These are phyloP conservation scores for Lenzites betulinus DNA, from an alignment of 768 basidiomycete genomes.

Conservation along the genomic window DNA sequence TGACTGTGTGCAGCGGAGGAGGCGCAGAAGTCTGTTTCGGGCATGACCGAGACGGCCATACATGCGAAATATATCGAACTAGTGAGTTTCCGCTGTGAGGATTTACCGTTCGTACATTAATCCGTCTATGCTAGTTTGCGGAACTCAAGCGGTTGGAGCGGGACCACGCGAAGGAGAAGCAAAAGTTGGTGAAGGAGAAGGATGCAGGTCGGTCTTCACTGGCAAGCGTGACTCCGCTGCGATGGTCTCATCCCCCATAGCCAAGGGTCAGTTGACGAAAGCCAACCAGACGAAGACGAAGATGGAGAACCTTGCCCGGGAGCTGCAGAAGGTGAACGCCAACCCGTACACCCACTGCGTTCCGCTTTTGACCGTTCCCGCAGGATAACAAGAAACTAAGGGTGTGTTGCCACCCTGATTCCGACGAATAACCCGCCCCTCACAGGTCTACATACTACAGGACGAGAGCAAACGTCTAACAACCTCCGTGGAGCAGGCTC, in stretches of 20 bases:
- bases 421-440: slow-evolving; percentile 47
- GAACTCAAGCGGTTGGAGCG: slow-evolving; percentile 85
- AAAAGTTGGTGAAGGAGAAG: slow-evolving; percentile 89
- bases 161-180: slow-evolving; percentile 90
- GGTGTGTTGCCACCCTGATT: slow-evolving; percentile 46
- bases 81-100: slow-evolving; percentile 44
- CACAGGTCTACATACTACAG: slow-evolving; percentile 42
- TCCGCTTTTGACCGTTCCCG: slow-evolving; percentile 23
- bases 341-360: not conserved
- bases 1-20: slow-evolving; percentile 65
- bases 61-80: slow-evolving; percentile 88
- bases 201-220: slow-evolving; percentile 63
- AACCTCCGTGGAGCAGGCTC: slow-evolving; percentile 81
- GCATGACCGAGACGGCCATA: slow-evolving; percentile 78
- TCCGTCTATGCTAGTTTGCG: slow-evolving; percentile 60
- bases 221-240: not conserved
- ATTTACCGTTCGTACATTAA: slow-evolving; percentile 4
- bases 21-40: slow-evolving; percentile 83
- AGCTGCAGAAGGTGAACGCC: slow-evolving; percentile 75
- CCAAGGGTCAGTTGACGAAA: slow-evolving; percentile 84
- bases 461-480: slow-evolving; percentile 84
- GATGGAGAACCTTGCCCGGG: slow-evolving; percentile 88
- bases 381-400: slow-evolving; percentile 90
- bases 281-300: slow-evolving; percentile 87
- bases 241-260: slow-evolving; percentile 30